Conservation (phyloP, 2,329 filamentous ascomycete species). For the Plenodomus biglobosus region DNA sequence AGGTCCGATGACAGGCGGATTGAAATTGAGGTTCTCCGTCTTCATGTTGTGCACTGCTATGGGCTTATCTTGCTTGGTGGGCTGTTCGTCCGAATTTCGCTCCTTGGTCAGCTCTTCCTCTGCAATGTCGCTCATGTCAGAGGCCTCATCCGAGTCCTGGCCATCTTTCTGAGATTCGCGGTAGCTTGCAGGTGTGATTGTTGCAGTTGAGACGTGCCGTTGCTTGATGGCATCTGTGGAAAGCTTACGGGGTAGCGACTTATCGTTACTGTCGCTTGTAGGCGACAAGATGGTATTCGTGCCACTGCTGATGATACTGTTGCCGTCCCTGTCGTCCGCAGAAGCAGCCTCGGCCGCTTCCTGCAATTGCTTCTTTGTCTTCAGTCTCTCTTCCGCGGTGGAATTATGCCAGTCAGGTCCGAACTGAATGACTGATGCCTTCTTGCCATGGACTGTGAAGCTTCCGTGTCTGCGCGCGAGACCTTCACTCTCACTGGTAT, state of each 20-base stretch:
- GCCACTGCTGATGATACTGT: constrained; percentile 27
- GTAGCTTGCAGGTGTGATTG: constrained; percentile 37
- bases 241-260: constrained; percentile 21
- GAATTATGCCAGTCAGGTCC: constrained; percentile 79
- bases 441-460: constrained; percentile 97
- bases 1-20: not conserved
- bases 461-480: constrained; percentile 79
- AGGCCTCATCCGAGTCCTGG: constrained; percentile 26
- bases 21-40: not conserved
- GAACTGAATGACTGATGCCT: constrained; percentile 96
- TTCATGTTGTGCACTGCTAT: not conserved
- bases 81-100: constrained; percentile 8
- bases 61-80: not conserved
- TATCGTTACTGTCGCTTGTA: constrained; percentile 21
- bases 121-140: constrained; percentile 40
- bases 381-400: constrained; percentile 44
- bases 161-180: constrained; percentile 27
- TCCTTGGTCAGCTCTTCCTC: constrained; percentile 28
- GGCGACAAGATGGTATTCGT: constrained; percentile 25
- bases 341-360: constrained; percentile 32
- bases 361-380: constrained; percentile 42
- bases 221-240: constrained; percentile 37
- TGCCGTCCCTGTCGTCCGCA: constrained; percentile 31
- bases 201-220: constrained; percentile 40
- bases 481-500: constrained; percentile 60